Percentiles rank a stretch among this genome's conserved stretches.
phyloP scores from a whole-genome alignment of 1,284 basidiomycete species.

The Singerocomus rubriflavus region DNA sequence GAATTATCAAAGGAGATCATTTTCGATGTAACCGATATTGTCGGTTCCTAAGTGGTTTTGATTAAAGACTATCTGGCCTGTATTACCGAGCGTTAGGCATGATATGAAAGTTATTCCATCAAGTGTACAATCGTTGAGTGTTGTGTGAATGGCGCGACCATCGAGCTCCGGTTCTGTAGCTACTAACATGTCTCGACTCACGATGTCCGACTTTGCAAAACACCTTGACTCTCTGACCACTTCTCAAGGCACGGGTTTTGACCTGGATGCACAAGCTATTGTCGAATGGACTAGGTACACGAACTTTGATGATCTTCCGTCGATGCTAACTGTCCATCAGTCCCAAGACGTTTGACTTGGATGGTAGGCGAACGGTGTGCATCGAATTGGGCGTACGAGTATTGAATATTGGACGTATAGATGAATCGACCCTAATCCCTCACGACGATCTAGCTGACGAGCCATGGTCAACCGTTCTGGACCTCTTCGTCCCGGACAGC shows the following conservation, averaged over 20 bases:
- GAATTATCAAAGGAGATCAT: slow-evolving; percentile 39
- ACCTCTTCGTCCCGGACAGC: slow-evolving; percentile 19
- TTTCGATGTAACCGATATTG: slow-evolving; percentile 24
- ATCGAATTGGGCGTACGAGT: background rate
- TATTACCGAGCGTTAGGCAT: background rate
- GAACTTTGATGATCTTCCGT: slow-evolving; percentile 3
- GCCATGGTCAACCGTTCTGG: slow-evolving; percentile 30
- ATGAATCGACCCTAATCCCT: slow-evolving; percentile 3
- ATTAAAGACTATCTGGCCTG: background rate
- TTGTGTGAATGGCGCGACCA: too few relatives aligned
- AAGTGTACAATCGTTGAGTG: background rate
- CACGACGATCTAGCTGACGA: slow-evolving; percentile 18
- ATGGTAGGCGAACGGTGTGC: slow-evolving; percentile 17
- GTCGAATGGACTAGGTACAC: slow-evolving; percentile 28
- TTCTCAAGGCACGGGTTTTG: slow-evolving; percentile 9
- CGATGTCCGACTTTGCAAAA: slow-evolving; percentile 24
- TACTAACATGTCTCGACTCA: background rate
- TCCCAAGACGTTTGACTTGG: slow-evolving; percentile 9
- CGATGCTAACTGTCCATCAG: slow-evolving; percentile 21
- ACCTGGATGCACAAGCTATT: slow-evolving; percentile 17
- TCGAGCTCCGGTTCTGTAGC: background rate
- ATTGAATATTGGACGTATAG: slow-evolving; percentile 17
- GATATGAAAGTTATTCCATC: too few relatives aligned
- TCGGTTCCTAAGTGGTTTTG: background rate
- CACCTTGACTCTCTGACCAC: slow-evolving; percentile 25